These are phyloP conservation scores for Colletotrichum cuscutae DNA, from an alignment of 2,329 filamentous ascomycete genomes.

Conservation along the genomic window DNA sequence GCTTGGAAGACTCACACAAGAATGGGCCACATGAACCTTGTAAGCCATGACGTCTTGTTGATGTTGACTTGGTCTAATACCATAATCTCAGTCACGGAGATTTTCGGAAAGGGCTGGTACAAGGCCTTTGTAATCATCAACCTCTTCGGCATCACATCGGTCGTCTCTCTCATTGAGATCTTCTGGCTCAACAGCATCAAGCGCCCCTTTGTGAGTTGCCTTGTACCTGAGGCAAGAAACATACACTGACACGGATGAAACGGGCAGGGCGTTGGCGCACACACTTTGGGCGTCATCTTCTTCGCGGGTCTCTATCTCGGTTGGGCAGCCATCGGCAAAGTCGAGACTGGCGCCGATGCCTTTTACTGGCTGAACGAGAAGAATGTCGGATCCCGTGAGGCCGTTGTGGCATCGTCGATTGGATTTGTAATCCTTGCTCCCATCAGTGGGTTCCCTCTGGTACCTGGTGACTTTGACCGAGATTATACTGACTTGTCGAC, in stretches of 20 bases:
- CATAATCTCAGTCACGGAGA: conserved; percentile 52
- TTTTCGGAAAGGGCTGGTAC: conserved; percentile 60
- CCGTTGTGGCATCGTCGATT: conserved; percentile 55
- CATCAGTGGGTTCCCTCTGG: conserved; percentile 52
- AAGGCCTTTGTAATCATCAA: conserved; percentile 58
- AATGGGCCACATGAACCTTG: conserved; percentile 27
- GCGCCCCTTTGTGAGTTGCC: conserved; percentile 55
- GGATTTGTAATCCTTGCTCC: conserved; percentile 57
- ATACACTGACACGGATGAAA: conserved; percentile 31
- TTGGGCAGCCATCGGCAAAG: conserved; percentile 60
- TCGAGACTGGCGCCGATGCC: conserved; percentile 55
- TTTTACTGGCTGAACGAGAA: conserved; percentile 63
- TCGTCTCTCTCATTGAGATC: conserved; percentile 57
- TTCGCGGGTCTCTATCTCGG: conserved; percentile 57
- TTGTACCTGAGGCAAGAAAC: neutral
- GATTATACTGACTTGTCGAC: conserved; percentile 12
- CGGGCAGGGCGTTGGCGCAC: conserved; percentile 54
- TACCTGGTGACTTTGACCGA: conserved; percentile 6
- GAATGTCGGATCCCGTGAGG: conserved; percentile 54
- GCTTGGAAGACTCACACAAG: conserved; percentile 15
- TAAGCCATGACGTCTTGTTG: conserved; percentile 12
- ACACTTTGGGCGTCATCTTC: conserved; percentile 53
- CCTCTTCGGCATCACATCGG: conserved; percentile 54
- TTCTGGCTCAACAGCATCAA: conserved; percentile 64
- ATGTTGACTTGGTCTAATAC: conserved; percentile 2